phyloP scores from a whole-genome alignment of 805 yeast genomes.

The Allodekkera sacchari region DNA sequence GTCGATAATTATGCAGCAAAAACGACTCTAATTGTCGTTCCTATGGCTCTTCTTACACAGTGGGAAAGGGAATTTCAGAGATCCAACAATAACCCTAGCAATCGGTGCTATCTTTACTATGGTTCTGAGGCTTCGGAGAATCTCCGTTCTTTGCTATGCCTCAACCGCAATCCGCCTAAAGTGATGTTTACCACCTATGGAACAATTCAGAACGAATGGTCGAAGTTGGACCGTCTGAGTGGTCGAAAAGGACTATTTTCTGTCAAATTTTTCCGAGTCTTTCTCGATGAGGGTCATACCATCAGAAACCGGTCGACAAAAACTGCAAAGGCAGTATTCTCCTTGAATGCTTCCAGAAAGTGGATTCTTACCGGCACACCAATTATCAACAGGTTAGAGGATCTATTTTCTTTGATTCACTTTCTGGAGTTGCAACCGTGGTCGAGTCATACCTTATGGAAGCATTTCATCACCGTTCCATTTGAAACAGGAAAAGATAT shows the following conservation, averaged over 20 bases:
- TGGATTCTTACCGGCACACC: conserved; percentile 96
- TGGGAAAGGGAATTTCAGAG: conserved; percentile 79
- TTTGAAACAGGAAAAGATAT: conserved; percentile 62
- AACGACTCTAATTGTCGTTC: conserved; percentile 76
- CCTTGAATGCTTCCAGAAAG: conserved; percentile 51
- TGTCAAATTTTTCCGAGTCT: conserved; percentile 61
- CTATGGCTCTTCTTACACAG: conserved; percentile 85
- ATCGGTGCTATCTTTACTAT: conserved; percentile 56
- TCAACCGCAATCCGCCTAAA: conserved; percentile 41
- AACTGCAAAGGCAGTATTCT: conserved; percentile 71
- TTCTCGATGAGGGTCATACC: conserved; percentile 83
- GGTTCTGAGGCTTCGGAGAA: conserved; percentile 54
- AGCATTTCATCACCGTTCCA: conserved; percentile 73
- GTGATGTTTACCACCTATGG: conserved; percentile 84
- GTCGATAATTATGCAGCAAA: conserved; percentile 46
- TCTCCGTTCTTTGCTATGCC: conserved; percentile 37
- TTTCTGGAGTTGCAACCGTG: conserved; percentile 83
- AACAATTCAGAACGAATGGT: conserved; percentile 70
- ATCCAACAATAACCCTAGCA: conserved; percentile 34
- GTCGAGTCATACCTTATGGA: conserved; percentile 82
- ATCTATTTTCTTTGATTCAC: conserved; percentile 66
- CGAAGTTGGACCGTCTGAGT: conserved; percentile 29
- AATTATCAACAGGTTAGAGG: conserved; percentile 80
- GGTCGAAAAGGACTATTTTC: conserved; percentile 53
- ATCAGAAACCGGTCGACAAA: conserved; percentile 74